Evolutionary conservation across 2,329 filamentous ascomycete genomes (phyloP), one percentile per base, ranked within the genome.

Genomic region (Diaporthe sp.): DNA sequence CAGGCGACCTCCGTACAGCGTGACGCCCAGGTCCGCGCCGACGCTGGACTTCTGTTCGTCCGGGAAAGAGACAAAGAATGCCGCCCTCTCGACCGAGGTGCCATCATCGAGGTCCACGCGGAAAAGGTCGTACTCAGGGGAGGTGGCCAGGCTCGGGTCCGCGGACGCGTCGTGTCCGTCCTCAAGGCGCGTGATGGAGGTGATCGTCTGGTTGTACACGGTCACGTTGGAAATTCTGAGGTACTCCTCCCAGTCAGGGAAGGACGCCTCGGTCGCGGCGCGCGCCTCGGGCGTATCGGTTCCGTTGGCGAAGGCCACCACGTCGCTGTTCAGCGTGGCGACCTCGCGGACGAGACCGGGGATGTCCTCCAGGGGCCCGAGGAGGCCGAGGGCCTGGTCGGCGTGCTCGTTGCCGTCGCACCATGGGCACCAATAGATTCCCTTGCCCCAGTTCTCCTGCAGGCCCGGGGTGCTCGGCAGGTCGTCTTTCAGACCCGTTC

Each of bases 401-500:
- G 86, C 87, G 79, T 92, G 89, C 81, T 92, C 90, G 76, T 88
- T 85, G 17, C 90, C 90, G 78, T 92, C 90, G 76, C 90, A 92
- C 90, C 90, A 92, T 0, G 90, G 89, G 71, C 90, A 92, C 89
- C 90, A 92, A 81, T 83, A 92, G 69, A 92, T 87, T 8, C 90
- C 91, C 74, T 88, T 85, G 65, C 89, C 90, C 86, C 88, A 92
- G 77, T 86, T 87, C 71, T 90, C 87, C 10, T 76, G 42, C 0
- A 92, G 71, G 0, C 91, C 90, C 0, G 90, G 89, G 0, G 89
- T 91, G 0, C 73, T 30, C 1, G 91, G 89, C 3, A 92, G 81
- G 32, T 89, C 79, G 77, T 92, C 90, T 9, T 81, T 82, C 27
- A 92, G 80, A 7, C 90, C 91, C 0, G 90, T 92, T 30, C 85